Base-by-base conservation (phyloP, 495 filamentous ascomycete genomes). In the Aspergillus avenaceus region DNA sequence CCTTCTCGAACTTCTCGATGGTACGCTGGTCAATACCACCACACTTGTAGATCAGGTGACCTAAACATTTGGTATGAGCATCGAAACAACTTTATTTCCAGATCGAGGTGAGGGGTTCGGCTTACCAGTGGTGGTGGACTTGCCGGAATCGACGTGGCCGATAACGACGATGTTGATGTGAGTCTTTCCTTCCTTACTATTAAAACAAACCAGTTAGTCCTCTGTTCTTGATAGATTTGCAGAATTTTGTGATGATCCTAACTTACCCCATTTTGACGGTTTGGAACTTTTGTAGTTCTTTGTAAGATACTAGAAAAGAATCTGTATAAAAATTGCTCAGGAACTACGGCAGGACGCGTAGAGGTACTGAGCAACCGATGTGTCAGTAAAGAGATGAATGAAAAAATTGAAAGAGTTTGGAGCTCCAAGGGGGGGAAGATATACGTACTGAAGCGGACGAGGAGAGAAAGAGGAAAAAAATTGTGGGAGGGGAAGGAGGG, bases 1-100 rank as follows among this genome's bases (percentile, higher is more conserved):
- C 93, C 91, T 98, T 98, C 90, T 98, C 93, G 83, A 98, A 98
- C 87, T 98, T 98, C 87, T 98, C 95, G 70, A 98, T 98, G 72
- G 95, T 97, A 92, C 93, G 93, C 82, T 90, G 88, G 87, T 98
- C 93, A 69, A 98, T 98, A 87, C 93, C 93, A 86, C 93, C 93
- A 81, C 93, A 98, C 82, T 98, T 96, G 90, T 98, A 98, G 87
- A 97, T 98, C 80, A 97, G 82, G 78, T 97, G 93, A 74, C 86
- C 85, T 73, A 44, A 13, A n/a, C n/a, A n/a, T 25, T 45, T 24
- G 54, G 45, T 67, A 66, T 70, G 54, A 73, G 67, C 46, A 48
- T 50, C 29, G n/a, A n/a, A n/a, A n/a, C n/a, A n/a, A n/a, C n/a
- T n/a, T n/a, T n/a, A n/a, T n/a, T n/a, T n/a, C n/a, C n/a, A n/a